Base-by-base conservation (phyloP, 78 protist genomes). In the Parvularia atlantis region DNA sequence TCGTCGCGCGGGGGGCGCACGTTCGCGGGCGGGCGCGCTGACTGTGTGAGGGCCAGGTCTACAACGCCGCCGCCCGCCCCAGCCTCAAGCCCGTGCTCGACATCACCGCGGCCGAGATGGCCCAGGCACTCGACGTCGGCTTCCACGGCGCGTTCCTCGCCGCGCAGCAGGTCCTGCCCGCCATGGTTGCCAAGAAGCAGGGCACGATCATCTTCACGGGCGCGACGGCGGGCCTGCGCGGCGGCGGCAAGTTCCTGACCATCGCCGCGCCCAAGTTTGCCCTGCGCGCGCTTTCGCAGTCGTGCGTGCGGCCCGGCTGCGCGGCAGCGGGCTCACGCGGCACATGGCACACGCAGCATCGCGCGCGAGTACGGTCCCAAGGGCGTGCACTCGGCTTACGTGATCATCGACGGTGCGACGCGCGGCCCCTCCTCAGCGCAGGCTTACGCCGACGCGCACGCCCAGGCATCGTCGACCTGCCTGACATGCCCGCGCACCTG, bases 191-290 rank as follows among this genome's bases (percentile, higher is more conserved):
- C 5, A 31, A 19, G 26, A 73, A 81, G 39, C 14, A 75, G 26
- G 85, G 85, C 35, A 71, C 85, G 20, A 68, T 81, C 71, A 53
- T 81, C 7, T 69, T 81, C 33, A 81, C 85, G 30, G 85, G 85
- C 22, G 85, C 85, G 20, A 81, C 85, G 30, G 80, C 85, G 2
- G 28, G 72, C 24, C 19, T 76, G 20, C 48, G 82, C 36, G 85
- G 85, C 26, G 46, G 77, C 26, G 82, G 64, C 24, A 17, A 35
- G 11, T 76, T 81, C 26, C 36, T 40, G 20, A 24, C 17, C 35
- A 70, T 81, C 31, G 75, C 85, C 17, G 17, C 39, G 16, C 59
- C 66, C 28, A 81, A 81, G 54, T 73, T 39, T 35, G 85, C 72
- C 16, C 40, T 81, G n/a, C 35, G 85, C 24, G 67, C 81, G 5